Evolutionary conservation across 1,139 yeast genomes (phyloP), one percentile per base, ranked within the genome.

Genomic region (Hanseniaspora gamundiae): DNA sequence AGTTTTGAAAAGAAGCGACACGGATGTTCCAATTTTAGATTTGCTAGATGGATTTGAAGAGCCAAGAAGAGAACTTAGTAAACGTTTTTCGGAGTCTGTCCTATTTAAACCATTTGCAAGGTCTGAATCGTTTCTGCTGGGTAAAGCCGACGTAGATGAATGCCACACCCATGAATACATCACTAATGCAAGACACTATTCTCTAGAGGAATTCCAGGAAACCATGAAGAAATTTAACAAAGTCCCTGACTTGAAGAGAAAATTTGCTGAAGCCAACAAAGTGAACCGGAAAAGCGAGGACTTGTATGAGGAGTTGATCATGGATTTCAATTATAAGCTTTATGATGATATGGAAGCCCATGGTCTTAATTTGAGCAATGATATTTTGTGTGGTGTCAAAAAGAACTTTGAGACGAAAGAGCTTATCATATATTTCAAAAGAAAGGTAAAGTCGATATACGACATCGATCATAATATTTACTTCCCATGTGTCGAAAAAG

Each of bases 181-280:
- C 19, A 24, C 28, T 10, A 21, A 36, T n/a, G 27, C 39, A 6
- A 36, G 28, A 17, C 13, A 21, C 10, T 36, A 21, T 22, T 21
- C 39, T 13, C 11, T n/a, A 3, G 17, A 20, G 9, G 39, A 36
- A 17, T 36, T 14, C 13, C 11, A 22, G 14, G 29, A 24, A 16
- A 21, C 20, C 11, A 11, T 36, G 14, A 14, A 21, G 7, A 7
- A 24, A 2, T 24, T 21, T 24, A 36, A 36, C 20, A 21, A 22
- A n/a, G 19, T 11, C 14, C 17, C 39, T 4, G 39, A 13, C 13
- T 24, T 36, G 10, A 46, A 46, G 9, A 65, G 65, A 42, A 62
- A 66, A 27, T 62, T 76, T 40, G 70, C 68, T 35, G 71, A 68
- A 30, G 78, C 69, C 1, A 80, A 80, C 54, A 71, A 66, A 50